Conservation (phyloP, 2,329 filamentous ascomycete genomes). For the Aspergillus hortae region DNA sequence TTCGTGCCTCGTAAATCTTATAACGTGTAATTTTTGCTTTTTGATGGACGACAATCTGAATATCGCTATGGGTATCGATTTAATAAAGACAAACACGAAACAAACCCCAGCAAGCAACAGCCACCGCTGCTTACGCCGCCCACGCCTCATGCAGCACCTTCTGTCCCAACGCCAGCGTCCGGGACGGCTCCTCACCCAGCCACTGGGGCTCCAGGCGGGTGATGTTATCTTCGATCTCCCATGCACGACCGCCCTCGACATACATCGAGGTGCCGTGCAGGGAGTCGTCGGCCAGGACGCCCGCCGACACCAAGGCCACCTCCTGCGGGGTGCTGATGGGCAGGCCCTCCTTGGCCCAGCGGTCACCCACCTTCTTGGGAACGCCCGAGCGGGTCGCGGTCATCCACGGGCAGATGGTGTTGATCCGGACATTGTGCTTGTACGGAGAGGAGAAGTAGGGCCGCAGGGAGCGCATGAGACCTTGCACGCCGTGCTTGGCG, state of each 20-base stretch:
- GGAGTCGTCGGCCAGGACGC: constrained; percentile 30
- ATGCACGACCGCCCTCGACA: constrained; percentile 42
- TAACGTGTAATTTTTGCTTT: no score
- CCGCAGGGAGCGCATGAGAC: constrained; percentile 47
- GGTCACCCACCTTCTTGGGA: constrained; percentile 32
- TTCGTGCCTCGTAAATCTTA: no score
- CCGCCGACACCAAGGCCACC: constrained; percentile 38
- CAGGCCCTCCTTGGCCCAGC: constrained; percentile 36
- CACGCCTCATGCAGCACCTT: constrained; percentile 25
- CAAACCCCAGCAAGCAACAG: background rate
- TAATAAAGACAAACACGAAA: background rate
- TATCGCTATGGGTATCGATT: no score
- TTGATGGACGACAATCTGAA: no score
- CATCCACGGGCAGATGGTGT: constrained; percentile 46
- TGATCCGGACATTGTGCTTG: constrained; percentile 41
- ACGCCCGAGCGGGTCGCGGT: constrained; percentile 34
- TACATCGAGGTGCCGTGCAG: constrained; percentile 43
- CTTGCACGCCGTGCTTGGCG: constrained; percentile 50
- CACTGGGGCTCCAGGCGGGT: constrained; percentile 41
- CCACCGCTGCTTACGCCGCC: constrained; percentile 3
- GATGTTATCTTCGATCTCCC: constrained; percentile 44
- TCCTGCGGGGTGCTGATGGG: constrained; percentile 40
- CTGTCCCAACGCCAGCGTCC: constrained; percentile 33
- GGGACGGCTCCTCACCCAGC: constrained; percentile 40
- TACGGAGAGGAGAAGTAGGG: constrained; percentile 30